A percentile compares a stretch with the other conserved stretches of the same genome.
Evolutionary conservation across 208 protist genomes (phyloP).

Genomic region (Crithidia sp.): DNA sequence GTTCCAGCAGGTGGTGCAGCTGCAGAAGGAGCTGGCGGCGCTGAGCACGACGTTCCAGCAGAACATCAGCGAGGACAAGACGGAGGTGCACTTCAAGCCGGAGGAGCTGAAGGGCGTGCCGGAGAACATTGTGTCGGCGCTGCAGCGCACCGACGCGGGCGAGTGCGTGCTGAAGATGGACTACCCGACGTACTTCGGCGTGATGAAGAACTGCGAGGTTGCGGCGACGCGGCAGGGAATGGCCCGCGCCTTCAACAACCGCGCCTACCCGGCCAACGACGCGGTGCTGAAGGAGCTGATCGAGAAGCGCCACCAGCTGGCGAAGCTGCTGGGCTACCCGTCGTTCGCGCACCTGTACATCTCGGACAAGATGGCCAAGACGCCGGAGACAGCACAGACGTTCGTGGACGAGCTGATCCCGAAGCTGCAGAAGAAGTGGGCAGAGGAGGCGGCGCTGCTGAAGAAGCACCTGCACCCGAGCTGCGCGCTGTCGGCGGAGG

Average conservation of each 20-base stretch:
- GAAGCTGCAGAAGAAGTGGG: slow-evolving; percentile 81
- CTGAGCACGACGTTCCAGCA: slow-evolving; percentile 73
- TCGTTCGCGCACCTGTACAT: slow-evolving; percentile 79
- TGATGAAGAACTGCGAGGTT: slow-evolving; percentile 87
- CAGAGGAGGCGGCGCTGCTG: slow-evolving; percentile 61
- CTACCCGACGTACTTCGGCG: slow-evolving; percentile 87
- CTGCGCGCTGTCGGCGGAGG: slow-evolving; percentile 68
- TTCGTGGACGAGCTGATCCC: slow-evolving; percentile 79
- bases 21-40: slow-evolving; percentile 73
- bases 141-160: slow-evolving; percentile 44
- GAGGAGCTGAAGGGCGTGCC: slow-evolving; percentile 75
- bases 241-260: slow-evolving; percentile 66
- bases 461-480: slow-evolving; percentile 72
- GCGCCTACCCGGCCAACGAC: slow-evolving; percentile 74
- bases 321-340: slow-evolving; percentile 60
- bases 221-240: slow-evolving; percentile 69
- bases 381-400: slow-evolving; percentile 52
- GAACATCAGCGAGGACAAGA: slow-evolving; percentile 86
- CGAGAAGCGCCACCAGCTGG: slow-evolving; percentile 71
- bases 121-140: slow-evolving; percentile 43
- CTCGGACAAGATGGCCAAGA: slow-evolving; percentile 85
- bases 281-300: slow-evolving; percentile 68
- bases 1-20: slow-evolving; percentile 62
- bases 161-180: slow-evolving; percentile 78
- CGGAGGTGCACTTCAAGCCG: slow-evolving; percentile 45